phyloP scores from a whole-genome alignment of 768 basidiomycete species.

The Sistotremastrum niveocremeum region DNA sequence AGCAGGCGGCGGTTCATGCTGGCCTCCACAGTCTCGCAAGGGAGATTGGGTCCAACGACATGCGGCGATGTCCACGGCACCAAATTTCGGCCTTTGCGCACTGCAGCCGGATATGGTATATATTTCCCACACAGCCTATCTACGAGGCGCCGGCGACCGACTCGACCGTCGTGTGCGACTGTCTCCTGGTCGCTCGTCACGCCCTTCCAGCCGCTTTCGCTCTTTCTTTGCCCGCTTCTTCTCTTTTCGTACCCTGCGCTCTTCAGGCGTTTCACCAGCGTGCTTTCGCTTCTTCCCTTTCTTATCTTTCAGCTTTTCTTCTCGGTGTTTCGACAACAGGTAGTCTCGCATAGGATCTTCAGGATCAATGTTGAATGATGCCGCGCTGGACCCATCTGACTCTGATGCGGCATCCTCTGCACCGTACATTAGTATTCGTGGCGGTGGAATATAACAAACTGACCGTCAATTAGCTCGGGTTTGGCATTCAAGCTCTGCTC shows the following conservation, averaged over 20 bases:
- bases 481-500: conserved; percentile 80
- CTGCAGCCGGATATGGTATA: no score
- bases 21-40: no score
- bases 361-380: conserved; percentile 59
- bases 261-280: conserved; percentile 69
- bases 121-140: no score
- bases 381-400: conserved; percentile 44
- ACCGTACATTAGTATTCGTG: conserved; percentile 10
- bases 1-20: neutral
- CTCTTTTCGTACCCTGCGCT: conserved; percentile 61
- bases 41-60: no score
- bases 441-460: conserved; percentile 9
- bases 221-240: conserved; percentile 57
- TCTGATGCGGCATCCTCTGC: conserved; percentile 46
- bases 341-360: conserved; percentile 98
- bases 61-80: no score
- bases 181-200: conserved; percentile 20
- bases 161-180: neutral
- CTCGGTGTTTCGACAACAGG: conserved; percentile 59
- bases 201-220: conserved; percentile 36
- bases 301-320: conserved; percentile 52
- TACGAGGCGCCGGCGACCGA: no score
- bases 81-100: no score
- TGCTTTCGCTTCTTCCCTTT: conserved; percentile 54
- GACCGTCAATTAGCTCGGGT: conserved; percentile 58